These are phyloP conservation scores for Schwanniomyces polymorphus DNA, from an alignment of 805 yeast species.

Conservation along the genomic window DNA sequence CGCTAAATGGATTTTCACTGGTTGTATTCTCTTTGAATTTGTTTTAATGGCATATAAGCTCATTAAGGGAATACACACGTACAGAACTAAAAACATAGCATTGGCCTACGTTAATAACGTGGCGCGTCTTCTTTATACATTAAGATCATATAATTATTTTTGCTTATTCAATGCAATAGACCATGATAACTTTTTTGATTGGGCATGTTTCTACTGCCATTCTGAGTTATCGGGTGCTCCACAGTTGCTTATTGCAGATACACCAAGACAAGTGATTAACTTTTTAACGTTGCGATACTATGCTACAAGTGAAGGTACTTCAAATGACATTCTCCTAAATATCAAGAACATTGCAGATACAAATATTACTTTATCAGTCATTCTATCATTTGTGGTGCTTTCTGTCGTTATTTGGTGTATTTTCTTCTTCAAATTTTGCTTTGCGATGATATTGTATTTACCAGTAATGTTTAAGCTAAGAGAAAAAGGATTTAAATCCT, in stretches of 20 bases:
- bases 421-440: slow-evolving; percentile 55
- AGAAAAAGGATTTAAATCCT: slow-evolving; percentile 36
- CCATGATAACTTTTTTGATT: slow-evolving; percentile 60
- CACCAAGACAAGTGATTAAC: slow-evolving; percentile 86
- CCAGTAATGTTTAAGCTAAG: slow-evolving; percentile 51
- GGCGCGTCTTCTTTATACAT: slow-evolving; percentile 57
- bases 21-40: slow-evolving; percentile 75
- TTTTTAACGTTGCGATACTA: slow-evolving; percentile 63
- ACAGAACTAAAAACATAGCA: slow-evolving; percentile 63
- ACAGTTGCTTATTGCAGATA: slow-evolving; percentile 68
- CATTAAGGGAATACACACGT: slow-evolving; percentile 57
- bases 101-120: slow-evolving; percentile 66
- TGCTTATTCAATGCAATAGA: slow-evolving; percentile 74
- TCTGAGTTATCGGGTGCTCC: slow-evolving; percentile 64
- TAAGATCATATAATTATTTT: slow-evolving; percentile 59
- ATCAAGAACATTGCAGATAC: slow-evolving; percentile 59
- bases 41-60: slow-evolving; percentile 56
- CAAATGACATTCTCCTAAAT: slow-evolving; percentile 45
- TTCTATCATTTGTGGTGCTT: slow-evolving; percentile 71
- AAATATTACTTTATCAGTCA: slow-evolving; percentile 66
- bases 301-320: slow-evolving; percentile 46
- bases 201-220: slow-evolving; percentile 64
- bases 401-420: slow-evolving; percentile 74
- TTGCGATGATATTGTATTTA: slow-evolving; percentile 53
- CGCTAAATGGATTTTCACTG: slow-evolving; percentile 72